A percentile compares a stretch with the other conserved stretches of the same genome.
Conservation (phyloP, 1,284 basidiomycete species). For the Ustilago bromivora region DNA sequence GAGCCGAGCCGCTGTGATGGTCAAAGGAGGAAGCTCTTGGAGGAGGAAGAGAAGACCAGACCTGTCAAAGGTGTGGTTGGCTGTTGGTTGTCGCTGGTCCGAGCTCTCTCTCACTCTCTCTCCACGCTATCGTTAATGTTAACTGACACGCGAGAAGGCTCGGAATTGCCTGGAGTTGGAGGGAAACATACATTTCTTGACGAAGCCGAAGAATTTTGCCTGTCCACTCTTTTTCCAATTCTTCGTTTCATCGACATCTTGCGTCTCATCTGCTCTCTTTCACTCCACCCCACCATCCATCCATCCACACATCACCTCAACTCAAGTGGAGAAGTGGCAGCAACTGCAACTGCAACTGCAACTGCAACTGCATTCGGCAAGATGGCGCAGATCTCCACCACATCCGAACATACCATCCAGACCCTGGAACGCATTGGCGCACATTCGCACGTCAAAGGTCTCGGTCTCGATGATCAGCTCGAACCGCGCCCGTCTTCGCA, state of each 20-base stretch:
- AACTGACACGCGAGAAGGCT: neutral
- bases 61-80: neutral
- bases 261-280: neutral
- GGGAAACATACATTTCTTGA: too few relatives aligned
- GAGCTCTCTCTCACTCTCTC: conserved; percentile 22
- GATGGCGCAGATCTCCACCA: conserved; percentile 63
- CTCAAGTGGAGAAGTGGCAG: neutral
- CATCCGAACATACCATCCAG: conserved; percentile 60
- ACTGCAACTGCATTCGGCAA: neutral
- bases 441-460: conserved; percentile 69
- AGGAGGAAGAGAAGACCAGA: neutral
- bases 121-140: neutral
- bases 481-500: conserved; percentile 87
- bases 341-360: neutral
- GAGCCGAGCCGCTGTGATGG: conserved; percentile 4
- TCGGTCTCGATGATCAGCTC: conserved; percentile 89
- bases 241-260: conserved; percentile 7
- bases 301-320: conserved; percentile 7
- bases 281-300: conserved; percentile 8
- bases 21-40: neutral
- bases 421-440: conserved; percentile 67
- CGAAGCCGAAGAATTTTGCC: neutral
- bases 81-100: conserved; percentile 27
- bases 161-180: neutral
- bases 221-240: conserved; percentile 6